These are phyloP conservation scores for fission yeast (Schizosaccharomyces pombe) DNA, from an alignment of 805 yeast species.

Conservation along the genomic window DNA sequence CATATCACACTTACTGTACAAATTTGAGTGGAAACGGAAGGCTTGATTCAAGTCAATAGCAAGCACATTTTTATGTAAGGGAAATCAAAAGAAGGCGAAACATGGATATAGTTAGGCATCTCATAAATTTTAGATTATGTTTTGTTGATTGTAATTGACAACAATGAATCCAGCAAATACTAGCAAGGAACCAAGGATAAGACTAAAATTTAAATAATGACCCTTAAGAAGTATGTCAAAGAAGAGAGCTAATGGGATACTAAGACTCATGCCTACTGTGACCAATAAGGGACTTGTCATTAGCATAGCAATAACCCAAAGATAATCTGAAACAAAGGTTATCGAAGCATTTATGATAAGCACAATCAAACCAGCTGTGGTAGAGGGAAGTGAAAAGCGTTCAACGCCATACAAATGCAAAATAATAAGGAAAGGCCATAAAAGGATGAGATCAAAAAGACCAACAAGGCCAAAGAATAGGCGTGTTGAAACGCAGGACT, in stretches of 20 bases:
- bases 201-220: conserved; percentile 34
- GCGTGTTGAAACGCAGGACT: conserved; percentile 57
- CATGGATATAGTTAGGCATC: no score
- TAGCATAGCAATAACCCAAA: conserved; percentile 91
- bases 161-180: conserved; percentile 67
- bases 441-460: conserved; percentile 39
- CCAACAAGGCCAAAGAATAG: conserved; percentile 92
- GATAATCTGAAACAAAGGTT: conserved; percentile 69
- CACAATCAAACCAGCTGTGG: conserved; percentile 27
- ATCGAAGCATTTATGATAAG: conserved; percentile 44
- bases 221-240: conserved; percentile 64
- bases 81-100: not conserved
- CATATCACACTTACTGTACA: no score
- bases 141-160: conserved; percentile 27
- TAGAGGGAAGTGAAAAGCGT: conserved; percentile 43
- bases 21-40: not conserved
- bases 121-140: not conserved
- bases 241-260: conserved; percentile 83
- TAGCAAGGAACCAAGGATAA: conserved; percentile 55
- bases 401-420: conserved; percentile 46
- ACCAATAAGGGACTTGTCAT: conserved; percentile 86
- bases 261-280: conserved; percentile 78
- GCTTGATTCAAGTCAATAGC: not conserved
- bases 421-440: conserved; percentile 64
- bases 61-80: not conserved